These are phyloP conservation scores for Ascochyta viciae-villosae DNA, from an alignment of 2,329 filamentous ascomycete genomes.

Conservation along the genomic window DNA sequence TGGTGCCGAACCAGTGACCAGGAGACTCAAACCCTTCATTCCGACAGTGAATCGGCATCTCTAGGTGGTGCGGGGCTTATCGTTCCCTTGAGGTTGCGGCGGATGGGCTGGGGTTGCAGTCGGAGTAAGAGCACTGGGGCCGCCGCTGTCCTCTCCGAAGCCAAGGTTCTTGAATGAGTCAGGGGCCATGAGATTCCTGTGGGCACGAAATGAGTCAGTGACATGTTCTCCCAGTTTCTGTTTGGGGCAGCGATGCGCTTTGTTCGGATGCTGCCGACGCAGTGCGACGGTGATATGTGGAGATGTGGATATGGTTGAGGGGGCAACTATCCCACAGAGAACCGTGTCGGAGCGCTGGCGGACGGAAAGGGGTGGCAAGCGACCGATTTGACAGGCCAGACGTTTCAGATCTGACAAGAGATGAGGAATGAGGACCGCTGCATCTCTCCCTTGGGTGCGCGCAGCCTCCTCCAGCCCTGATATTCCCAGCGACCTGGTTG, in stretches of 20 bases:
- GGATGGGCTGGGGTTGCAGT: slow-evolving; percentile 38
- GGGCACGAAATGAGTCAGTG: slow-evolving; percentile 29
- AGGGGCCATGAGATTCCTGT: slow-evolving; percentile 88
- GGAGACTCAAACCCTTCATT: slow-evolving; percentile 29
- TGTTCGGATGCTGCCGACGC: slow-evolving; percentile 34
- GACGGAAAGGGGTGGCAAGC: slow-evolving; percentile 26
- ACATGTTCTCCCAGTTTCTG: slow-evolving; percentile 10
- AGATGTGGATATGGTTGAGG: slow-evolving; percentile 21
- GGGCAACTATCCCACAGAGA: slow-evolving; percentile 20
- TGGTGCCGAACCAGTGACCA: slow-evolving; percentile 36
- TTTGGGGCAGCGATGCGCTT: slow-evolving; percentile 18
- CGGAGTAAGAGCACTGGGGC: slow-evolving; percentile 17
- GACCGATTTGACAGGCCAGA: slow-evolving; percentile 30
- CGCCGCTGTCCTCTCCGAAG: slow-evolving; percentile 64
- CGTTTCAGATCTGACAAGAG: slow-evolving; percentile 40
- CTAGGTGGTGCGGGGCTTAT: slow-evolving; percentile 37
- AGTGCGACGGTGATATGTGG: slow-evolving; percentile 32
- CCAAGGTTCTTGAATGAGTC: slow-evolving; percentile 96
- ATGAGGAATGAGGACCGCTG: slow-evolving; percentile 29
- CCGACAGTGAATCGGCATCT: slow-evolving; percentile 19
- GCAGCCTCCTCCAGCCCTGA: slow-evolving; percentile 20
- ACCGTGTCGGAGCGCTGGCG: slow-evolving; percentile 18
- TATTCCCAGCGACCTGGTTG: slow-evolving; percentile 37
- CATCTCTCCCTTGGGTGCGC: slow-evolving; percentile 34
- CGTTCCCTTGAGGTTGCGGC: slow-evolving; percentile 30